Base-by-base conservation (phyloP, 495 filamentous ascomycete genomes). In the Penicillium chermesinum region DNA sequence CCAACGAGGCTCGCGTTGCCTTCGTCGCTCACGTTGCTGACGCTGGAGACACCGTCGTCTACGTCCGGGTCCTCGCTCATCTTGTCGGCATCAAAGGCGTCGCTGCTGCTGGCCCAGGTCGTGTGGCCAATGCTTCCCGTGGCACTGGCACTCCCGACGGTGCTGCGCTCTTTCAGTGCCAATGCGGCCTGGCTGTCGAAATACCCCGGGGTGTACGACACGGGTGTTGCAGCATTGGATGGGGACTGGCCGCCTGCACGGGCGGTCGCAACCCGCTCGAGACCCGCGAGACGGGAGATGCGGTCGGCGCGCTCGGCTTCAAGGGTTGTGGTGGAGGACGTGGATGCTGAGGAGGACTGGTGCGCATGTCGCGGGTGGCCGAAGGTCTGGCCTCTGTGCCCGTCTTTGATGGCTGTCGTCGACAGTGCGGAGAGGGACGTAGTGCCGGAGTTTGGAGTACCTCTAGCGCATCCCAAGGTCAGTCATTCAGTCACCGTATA, bases 341-440 rank as follows among this genome's bases (percentile, higher is more conserved):
- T 75, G 14, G 75, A 73, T 13, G 69, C 54, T 17, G 73, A 70
- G 9, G 74, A 74, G n/a, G 67, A 63, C 10, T 71, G 66, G 42
- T 75, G 73, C 1, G 68, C 60, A 61, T 87, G 83, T 48, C 81
- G 81, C 41, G 72, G 69, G 44, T 78, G 77, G 50, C 72, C 66
- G 40, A 71, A 66, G 12, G 66, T 70, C 49, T 87, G 80, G 58
- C 90, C 90, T 49, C 86, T 85, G 53, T 94, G 88, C 49, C 90
- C 90, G 56, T 96, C 90, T 69, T 94, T 96, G 73, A 93, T 93
- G 39, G 90, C 90, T 5, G 88, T 91, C 20, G 90, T 96, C 15
- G 87, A 91, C 25, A 95, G 77, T 10, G 86, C 84, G 15, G 87
- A 93, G 49, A 96, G 80, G 18, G 88, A 88, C 9, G 88, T 91